Evolutionary conservation across 495 filamentous ascomycete genomes (phyloP).

Genomic region (Aspergillus sclerotioniger): DNA sequence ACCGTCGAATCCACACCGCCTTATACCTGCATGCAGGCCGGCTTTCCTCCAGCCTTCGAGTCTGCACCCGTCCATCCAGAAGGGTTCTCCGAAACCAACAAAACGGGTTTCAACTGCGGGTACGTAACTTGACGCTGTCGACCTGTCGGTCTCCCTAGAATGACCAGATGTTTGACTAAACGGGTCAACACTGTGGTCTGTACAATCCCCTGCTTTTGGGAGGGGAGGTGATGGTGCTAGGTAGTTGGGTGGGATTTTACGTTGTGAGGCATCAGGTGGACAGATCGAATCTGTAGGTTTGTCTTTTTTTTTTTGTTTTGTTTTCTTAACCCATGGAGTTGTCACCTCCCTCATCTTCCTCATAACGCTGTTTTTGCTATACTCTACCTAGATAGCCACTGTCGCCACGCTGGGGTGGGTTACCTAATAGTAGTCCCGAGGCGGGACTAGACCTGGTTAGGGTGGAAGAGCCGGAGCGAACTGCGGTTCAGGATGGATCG

Average conservation of each 20-base stretch:
- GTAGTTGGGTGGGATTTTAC: constrained; percentile 1
- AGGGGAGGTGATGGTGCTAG: no score
- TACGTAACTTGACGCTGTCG: not conserved
- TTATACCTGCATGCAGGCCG: constrained; percentile 18
- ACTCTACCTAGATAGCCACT: not conserved
- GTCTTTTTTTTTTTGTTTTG: not conserved
- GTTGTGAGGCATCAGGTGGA: constrained; percentile 24
- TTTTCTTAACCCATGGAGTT: not conserved
- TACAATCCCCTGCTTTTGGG: not conserved
- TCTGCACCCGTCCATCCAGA: constrained; percentile 18
- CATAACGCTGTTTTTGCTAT: not conserved
- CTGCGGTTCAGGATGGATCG: not conserved
- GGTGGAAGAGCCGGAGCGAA: no score
- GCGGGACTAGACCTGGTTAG: not conserved
- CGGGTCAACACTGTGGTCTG: not conserved
- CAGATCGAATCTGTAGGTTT: constrained; percentile 13
- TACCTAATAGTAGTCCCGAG: not conserved
- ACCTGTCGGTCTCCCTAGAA: not conserved
- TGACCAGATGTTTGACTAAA: not conserved
- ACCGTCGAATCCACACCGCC: constrained; percentile 20
- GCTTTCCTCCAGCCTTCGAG: constrained; percentile 3
- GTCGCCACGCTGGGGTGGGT: constrained; percentile 11
- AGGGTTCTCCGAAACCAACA: constrained; percentile 4
- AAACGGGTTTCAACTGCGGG: not conserved
- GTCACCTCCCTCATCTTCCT: not conserved